Evolutionary conservation across 257 asterid species (phyloP), one percentile per base, ranked within the genome.

Genomic region (Solanum acaule): DNA sequence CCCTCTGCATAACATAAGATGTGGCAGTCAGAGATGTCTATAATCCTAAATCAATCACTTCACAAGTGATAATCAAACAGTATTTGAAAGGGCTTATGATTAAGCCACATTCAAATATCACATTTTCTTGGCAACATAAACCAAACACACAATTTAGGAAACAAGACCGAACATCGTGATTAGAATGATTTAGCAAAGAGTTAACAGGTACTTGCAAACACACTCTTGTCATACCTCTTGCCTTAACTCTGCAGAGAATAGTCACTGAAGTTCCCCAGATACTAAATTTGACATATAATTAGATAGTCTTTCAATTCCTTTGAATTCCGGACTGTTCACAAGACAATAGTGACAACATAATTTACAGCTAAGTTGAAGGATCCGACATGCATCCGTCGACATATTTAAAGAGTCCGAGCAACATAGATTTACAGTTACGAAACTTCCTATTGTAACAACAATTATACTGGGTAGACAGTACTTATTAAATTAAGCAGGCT

Each of bases 1-100:
- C 86, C 86, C 84, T 86, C 86, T 88, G 87, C 89, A 77, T 42
- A 83, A 90, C 38, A 46, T 44, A 89, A 44, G 73, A 87, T n/a
- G 38, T 20, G 38, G 78, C 49, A 31, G 35, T 89, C 81, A 88
- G 87, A 89, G 42, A 86, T 9, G 35, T 68, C 52, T 61, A 44
- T 42, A 79, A 79, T 42, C 25, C 63, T 25, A 79, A 14, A 40
- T 77, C 38, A 23, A 46, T 42, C 63, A 78, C 63, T 42, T 78
- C 63, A 8, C 84, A 42, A 44, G 65, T 79, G 65, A 44, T 42
- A 42, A 79, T 42, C 49, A 79, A 79, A 79, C 65, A 44, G 65
- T 79, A 59, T 25, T 44, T 25, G 85, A 46, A 81, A 81, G 29
- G 86, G 29, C 14, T 29, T 18, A 18, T 81, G 86, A 46, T 10